These are phyloP conservation scores for Hondaea fermentalgiana DNA, from an alignment of 108 stramenopile genomes.

Conservation along the genomic window DNA sequence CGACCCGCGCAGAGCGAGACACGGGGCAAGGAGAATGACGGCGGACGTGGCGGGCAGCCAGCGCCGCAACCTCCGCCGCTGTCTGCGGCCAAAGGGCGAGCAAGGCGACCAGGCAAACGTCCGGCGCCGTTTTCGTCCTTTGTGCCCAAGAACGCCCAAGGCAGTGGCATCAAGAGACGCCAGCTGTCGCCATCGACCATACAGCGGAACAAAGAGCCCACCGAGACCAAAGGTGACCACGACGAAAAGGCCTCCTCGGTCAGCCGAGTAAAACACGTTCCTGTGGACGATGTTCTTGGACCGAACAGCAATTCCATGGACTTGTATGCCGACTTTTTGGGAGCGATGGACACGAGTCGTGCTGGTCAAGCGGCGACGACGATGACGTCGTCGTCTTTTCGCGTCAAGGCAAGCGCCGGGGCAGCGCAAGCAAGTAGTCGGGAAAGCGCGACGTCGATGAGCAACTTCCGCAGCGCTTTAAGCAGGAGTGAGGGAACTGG, in stretches of 20 bases:
- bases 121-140: not conserved
- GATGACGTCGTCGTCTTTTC: not conserved
- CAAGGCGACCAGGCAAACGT: not conserved
- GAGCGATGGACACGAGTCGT: not conserved
- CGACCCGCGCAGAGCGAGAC: no score
- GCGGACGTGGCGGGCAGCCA: not conserved
- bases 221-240: not conserved
- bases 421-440: not conserved
- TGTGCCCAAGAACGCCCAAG: not conserved
- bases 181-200: not conserved
- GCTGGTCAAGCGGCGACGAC: not conserved
- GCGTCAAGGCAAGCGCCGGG: no score
- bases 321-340: not conserved
- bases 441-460: not conserved
- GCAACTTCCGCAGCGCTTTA: not conserved
- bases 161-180: not conserved
- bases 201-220: not conserved
- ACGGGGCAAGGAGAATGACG: no score
- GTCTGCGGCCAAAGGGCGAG: not conserved
- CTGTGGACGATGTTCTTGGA: not conserved
- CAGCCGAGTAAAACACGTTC: not conserved
- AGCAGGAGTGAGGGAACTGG: not conserved
- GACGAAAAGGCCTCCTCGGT: not conserved
- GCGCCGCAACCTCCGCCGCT: not conserved
- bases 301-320: not conserved